Percentiles rank a stretch among this genome's conserved stretches.
Conservation (phyloP, 1,284 basidiomycete genomes). For the Kwoniella shivajii region DNA sequence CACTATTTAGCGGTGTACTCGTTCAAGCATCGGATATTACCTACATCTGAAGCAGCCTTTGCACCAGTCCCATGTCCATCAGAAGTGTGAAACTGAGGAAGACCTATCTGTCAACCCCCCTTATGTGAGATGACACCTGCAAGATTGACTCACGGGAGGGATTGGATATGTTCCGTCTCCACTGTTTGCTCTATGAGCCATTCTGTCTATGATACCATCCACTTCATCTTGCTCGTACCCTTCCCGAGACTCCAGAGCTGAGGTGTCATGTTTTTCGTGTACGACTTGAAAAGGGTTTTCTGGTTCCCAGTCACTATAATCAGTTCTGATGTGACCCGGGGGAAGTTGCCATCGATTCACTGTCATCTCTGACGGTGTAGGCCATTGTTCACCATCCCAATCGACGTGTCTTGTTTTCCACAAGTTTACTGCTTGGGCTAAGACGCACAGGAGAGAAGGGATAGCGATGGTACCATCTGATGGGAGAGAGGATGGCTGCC, state of each 20-base stretch:
- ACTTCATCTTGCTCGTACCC: slow-evolving; percentile 4
- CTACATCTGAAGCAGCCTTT: too few relatives aligned
- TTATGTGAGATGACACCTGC: too few relatives aligned
- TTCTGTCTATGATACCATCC: slow-evolving; percentile 1
- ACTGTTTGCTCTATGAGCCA: background rate
- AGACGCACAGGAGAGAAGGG: background rate
- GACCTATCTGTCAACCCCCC: too few relatives aligned
- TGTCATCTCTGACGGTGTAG: slow-evolving; percentile 1
- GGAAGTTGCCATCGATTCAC: slow-evolving; percentile 8
- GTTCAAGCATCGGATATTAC: too few relatives aligned
- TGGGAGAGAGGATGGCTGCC: background rate
- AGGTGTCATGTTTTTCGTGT: background rate
- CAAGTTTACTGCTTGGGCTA: background rate
- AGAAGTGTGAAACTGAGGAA: too few relatives aligned
- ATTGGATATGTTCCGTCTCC: background rate
- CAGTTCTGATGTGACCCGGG: background rate
- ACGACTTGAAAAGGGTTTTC: background rate
- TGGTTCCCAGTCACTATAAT: background rate
- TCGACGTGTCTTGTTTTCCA: background rate
- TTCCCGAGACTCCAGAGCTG: background rate
- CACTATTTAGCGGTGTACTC: too few relatives aligned
- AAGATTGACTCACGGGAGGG: background rate
- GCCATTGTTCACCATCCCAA: background rate
- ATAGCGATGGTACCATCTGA: background rate
- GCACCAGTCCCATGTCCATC: too few relatives aligned